Evolutionary conservation across 2,329 filamentous ascomycete species (phyloP), one percentile per base, ranked within the genome.

Genomic region (Ascochyta rabiei): DNA sequence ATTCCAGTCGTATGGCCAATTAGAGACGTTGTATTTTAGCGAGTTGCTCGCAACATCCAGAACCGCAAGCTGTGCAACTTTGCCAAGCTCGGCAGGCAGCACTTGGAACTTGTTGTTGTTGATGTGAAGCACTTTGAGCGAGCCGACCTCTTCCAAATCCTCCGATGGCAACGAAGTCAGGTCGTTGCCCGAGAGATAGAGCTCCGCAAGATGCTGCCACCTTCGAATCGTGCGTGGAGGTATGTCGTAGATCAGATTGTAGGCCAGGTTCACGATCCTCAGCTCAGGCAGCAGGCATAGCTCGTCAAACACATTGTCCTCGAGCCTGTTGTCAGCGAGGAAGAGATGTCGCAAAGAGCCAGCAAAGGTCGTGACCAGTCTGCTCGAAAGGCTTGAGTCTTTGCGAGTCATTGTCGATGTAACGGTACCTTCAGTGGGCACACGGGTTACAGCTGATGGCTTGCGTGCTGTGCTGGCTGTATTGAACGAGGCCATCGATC

Each of bases 1-100:
- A 69, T 99, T 99, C 95, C 95, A 99, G 73, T 99, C 95, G 72
- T 99, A 99, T 0, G 93, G 95, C 82, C 96, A 96, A 70, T 99
- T 99, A 26, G 92, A 95, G 42, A 99, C 96, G 72, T 99, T 99
- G 83, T 99, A 99, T 76, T 98, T 99, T 53, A 99, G 81, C 19
- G 86, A 87, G 71, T 99, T 99, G 81, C 90, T 97, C 57, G 93
- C 93, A 59, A 96, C 96, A 76, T 99, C 95, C 45, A 99, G 82
- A 44, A 97, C 89, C 5, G 92, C 88, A 23, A 99, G 84, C 75
- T 95, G 95, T 76, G 92, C 90, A 39, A 96, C 91, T 74, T 96
- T 91, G 57, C 92, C 96, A 43, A 99, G 88, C 72, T 99, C 95
- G 8, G 95, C 95, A 2, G 95, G 95, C 18, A 99, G 82, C 30